Base-by-base conservation (phyloP, 805 yeast genomes). In the Lachancea sp. region DNA sequence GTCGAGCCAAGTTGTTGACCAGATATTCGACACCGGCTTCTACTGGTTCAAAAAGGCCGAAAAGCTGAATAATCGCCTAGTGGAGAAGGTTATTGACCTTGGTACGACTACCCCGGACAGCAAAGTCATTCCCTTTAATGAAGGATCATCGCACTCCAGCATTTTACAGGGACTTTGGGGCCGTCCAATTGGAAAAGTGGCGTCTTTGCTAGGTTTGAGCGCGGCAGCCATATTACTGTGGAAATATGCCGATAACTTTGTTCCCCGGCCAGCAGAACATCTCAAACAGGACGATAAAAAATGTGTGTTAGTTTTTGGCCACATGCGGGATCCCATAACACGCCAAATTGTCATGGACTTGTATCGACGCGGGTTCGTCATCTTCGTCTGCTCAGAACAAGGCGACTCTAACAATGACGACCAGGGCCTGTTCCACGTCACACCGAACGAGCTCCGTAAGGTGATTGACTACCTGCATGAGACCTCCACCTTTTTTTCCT, bases 341-440 rank as follows among this genome's bases (percentile, higher is more conserved):
- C 58, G 67, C 40, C 55, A 60, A 12, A 65, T 63, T 45, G 67
- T 63, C 2, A 56, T 60, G 55, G 69, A 65, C 47, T 50, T 65
- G 16, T 60, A 62, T 45, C 54, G 62, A 41, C 61, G 67, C 46
- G 53, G 63, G 18, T 65, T 56, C 36, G 55, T 56, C 6, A 58
- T 65, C 3, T 62, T 60, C 38, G 56, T 65, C 12, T 62, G 67
- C 41, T 58, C 67, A 17, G 57, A 57, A 8, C 46, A 47, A 12
- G 48, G 41, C 8, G 51, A 49, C 32, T 52, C 54, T 19, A 49
- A 54, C 20, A 51, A 51, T 25, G 60, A 59, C 29, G 60, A 60
- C 34, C 66, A 60, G 10, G 59, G 67, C 51, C 34, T 61, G 46
- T 38, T 45, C 32, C 57, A 52, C 37, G 52, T 62, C 16, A 54